phyloP scores from a whole-genome alignment of 176 grass and related monocot species.

The Hyparrhenia diplandra region DNA sequence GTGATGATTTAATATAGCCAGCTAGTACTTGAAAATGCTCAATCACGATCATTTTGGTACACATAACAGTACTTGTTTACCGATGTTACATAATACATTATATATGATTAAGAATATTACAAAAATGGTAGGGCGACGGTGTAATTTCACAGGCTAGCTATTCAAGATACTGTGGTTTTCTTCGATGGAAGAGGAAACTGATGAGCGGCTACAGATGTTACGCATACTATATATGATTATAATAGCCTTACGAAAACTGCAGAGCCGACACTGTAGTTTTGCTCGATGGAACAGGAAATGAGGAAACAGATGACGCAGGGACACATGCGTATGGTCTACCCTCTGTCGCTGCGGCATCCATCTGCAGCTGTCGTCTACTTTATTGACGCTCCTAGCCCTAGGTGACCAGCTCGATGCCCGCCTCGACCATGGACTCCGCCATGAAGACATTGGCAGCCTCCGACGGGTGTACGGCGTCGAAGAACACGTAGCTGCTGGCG shows the following conservation, averaged over 20 bases:
- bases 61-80: background rate
- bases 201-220: background rate
- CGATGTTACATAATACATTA: too few species aligned
- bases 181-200: background rate
- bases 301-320: background rate
- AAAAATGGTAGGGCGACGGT: background rate
- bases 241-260: background rate
- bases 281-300: background rate
- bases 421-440: conserved; percentile 39
- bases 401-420: conserved; percentile 36
- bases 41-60: too few species aligned
- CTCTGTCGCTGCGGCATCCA: background rate
- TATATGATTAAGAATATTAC: background rate
- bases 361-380: background rate
- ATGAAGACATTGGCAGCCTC: conserved; percentile 59
- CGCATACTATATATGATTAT: background rate
- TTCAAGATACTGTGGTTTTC: background rate
- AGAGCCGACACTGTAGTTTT: background rate
- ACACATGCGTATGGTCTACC: background rate
- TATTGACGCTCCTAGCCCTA: background rate
- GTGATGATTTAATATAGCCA: too few species aligned
- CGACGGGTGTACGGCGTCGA: conserved; percentile 76
- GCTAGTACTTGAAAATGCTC: too few species aligned
- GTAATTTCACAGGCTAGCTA: background rate
- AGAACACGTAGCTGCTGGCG: conserved; percentile 69